Conservation (phyloP, 306 rosid species). For the Corylus heterophylla region DNA sequence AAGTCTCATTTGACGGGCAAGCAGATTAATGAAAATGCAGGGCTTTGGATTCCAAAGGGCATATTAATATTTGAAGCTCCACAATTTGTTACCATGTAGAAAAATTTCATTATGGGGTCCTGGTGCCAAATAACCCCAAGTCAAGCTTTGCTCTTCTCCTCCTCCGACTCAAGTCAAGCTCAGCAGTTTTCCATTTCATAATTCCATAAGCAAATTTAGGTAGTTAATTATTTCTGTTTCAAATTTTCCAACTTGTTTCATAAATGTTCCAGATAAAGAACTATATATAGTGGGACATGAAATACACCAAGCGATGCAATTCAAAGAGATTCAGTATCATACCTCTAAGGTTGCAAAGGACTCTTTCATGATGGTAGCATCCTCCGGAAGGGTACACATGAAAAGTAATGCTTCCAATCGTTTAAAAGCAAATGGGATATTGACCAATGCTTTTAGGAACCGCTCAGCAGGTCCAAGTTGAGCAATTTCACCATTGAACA, state of each 20-base stretch:
- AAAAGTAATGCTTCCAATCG: slow-evolving; percentile 79
- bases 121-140: neutral
- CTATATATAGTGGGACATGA: neutral
- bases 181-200: slow-evolving; percentile 2
- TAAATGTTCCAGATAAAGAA: neutral
- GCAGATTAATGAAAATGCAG: slow-evolving; percentile 6
- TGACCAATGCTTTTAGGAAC: slow-evolving; percentile 71
- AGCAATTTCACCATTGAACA: slow-evolving; percentile 54
- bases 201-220: neutral
- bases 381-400: slow-evolving; percentile 81
- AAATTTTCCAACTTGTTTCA: slow-evolving; percentile 10
- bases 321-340: slow-evolving; percentile 9
- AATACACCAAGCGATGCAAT: slow-evolving; percentile 3
- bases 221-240: slow-evolving; percentile 15
- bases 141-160: neutral
- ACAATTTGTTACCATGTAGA: neutral
- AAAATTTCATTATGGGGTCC: neutral
- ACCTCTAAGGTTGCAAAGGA: slow-evolving; percentile 81
- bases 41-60: neutral
- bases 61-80: neutral
- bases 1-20: neutral
- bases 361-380: slow-evolving; percentile 53
- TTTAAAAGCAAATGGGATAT: slow-evolving; percentile 79
- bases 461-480: slow-evolving; percentile 90
- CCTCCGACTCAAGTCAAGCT: neutral